Percentiles rank a stretch among this genome's conserved stretches.
Evolutionary conservation across 75 land plant genomes (phyloP).

Genomic region (Picea glauca): DNA sequence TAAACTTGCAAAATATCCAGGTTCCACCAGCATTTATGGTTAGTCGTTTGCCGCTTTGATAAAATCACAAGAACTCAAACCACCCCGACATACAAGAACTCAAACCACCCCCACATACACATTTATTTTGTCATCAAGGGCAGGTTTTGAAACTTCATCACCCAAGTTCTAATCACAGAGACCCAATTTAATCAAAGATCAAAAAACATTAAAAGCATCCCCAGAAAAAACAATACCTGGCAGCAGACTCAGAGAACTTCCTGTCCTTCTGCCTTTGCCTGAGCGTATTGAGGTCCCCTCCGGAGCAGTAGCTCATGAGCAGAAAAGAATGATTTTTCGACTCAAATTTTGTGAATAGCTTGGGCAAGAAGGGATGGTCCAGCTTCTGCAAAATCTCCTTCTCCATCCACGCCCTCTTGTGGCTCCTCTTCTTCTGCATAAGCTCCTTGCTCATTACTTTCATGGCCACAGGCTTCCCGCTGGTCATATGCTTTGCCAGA

Average conservation of each 20-base stretch:
- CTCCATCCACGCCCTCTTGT: conserved; percentile 22
- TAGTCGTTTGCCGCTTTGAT: background rate
- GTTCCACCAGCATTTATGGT: too few species aligned
- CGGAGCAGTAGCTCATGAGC: conserved; percentile 24
- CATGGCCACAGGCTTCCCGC: conserved; percentile 19
- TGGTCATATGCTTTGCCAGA: conserved; percentile 14
- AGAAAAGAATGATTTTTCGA: conserved; percentile 21
- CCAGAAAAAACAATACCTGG: conserved; percentile 1
- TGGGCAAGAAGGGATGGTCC: conserved; percentile 25
- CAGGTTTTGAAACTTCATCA: background rate
- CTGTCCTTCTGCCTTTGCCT: conserved; percentile 18
- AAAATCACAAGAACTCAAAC: background rate
- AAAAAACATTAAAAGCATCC: background rate
- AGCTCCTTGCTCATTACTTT: conserved; percentile 37
- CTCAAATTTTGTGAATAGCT: conserved; percentile 19
- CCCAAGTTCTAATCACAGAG: background rate
- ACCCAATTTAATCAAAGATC: background rate
- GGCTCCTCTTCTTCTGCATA: conserved; percentile 12
- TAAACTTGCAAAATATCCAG: too few species aligned
- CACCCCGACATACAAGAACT: background rate
- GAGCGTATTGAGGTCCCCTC: conserved; percentile 28
- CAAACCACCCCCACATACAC: background rate
- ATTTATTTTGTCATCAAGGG: background rate
- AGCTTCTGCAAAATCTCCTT: conserved; percentile 13
- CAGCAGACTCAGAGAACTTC: conserved; percentile 19